Conservation (phyloP, 345 rosid species). For the Aquilaria sinensis region DNA sequence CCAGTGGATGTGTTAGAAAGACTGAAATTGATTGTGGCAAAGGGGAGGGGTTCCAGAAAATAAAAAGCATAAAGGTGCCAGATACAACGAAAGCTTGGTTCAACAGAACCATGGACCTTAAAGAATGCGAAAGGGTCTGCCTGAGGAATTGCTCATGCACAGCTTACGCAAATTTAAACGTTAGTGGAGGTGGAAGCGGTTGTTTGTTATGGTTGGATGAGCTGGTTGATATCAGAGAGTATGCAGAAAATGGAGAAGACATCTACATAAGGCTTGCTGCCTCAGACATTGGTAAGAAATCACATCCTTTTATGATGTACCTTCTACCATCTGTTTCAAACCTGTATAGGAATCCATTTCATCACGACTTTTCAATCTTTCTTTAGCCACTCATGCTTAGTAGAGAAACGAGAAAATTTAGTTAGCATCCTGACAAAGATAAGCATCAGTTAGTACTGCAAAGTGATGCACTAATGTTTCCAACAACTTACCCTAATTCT, state of each 20-base stretch:
- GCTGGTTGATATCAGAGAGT: constrained; percentile 35
- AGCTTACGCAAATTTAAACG: constrained; percentile 36
- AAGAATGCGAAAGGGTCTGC: constrained; percentile 32
- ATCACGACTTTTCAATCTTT: background rate
- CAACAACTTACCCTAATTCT: too few relatives aligned
- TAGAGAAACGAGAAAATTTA: too few relatives aligned
- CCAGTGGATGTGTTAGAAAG: constrained; percentile 38
- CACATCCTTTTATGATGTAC: too few relatives aligned
- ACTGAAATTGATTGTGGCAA: constrained; percentile 22
- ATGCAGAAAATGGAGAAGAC: constrained; percentile 26
- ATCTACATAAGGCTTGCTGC: constrained; percentile 34
- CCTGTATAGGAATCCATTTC: too few relatives aligned
- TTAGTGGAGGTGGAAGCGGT: constrained; percentile 33
- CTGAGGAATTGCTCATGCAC: constrained; percentile 43
- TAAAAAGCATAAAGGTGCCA: constrained; percentile 34
- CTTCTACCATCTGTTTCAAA: too few relatives aligned
- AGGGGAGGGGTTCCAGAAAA: constrained; percentile 27
- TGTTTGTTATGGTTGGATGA: constrained; percentile 38
- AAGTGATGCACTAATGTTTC: too few relatives aligned
- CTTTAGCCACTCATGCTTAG: too few relatives aligned
- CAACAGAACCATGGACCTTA: constrained; percentile 20
- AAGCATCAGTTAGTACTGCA: too few relatives aligned
- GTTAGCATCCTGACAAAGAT: too few relatives aligned
- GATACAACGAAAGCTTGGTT: constrained; percentile 26
- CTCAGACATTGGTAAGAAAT: constrained; percentile 22